phyloP scores from a whole-genome alignment of 352 stramenopile species.

The Phytopythium litorale region DNA sequence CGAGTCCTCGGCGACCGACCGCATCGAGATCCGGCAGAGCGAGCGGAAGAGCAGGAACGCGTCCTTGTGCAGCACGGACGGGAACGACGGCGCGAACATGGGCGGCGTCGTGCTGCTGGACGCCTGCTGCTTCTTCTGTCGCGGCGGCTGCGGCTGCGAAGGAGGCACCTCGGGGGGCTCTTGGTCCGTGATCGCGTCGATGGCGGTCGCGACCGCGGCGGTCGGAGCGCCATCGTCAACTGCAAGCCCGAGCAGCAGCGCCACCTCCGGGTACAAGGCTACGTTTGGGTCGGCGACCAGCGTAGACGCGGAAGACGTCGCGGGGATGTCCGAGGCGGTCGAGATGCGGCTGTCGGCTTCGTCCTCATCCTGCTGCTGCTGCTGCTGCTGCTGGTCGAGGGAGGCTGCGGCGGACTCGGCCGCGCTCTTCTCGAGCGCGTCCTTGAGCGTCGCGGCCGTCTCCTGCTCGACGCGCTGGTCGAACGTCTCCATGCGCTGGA shows the following conservation, averaged over 20 bases:
- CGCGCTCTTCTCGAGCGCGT: conserved; percentile 41
- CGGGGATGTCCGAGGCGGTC: neutral
- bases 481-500: conserved; percentile 95
- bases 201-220: neutral
- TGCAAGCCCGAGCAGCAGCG: conserved; percentile 24
- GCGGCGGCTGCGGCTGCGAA: neutral
- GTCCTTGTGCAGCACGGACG: conserved; percentile 97
- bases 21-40: conserved; percentile 91
- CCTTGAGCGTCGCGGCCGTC: conserved; percentile 49
- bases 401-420: conserved; percentile 5
- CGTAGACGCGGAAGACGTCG: neutral
- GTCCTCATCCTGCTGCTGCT: conserved; percentile 12
- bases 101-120: conserved; percentile 20
- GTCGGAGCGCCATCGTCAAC: neutral
- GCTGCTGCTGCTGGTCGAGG: conserved; percentile 9
- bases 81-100: conserved; percentile 77
- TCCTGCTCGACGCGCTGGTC: conserved; percentile 73
- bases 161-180: conserved; percentile 11
- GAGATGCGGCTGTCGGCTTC: conserved; percentile 11
- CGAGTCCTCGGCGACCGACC: conserved; percentile 92
- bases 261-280: conserved; percentile 47
- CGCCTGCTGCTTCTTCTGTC: conserved; percentile 10
- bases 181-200: neutral
- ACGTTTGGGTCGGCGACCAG: conserved; percentile 13
- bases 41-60: conserved; percentile 97